Conservation (phyloP, 1,284 basidiomycete species). For the Malassezia restricta region DNA sequence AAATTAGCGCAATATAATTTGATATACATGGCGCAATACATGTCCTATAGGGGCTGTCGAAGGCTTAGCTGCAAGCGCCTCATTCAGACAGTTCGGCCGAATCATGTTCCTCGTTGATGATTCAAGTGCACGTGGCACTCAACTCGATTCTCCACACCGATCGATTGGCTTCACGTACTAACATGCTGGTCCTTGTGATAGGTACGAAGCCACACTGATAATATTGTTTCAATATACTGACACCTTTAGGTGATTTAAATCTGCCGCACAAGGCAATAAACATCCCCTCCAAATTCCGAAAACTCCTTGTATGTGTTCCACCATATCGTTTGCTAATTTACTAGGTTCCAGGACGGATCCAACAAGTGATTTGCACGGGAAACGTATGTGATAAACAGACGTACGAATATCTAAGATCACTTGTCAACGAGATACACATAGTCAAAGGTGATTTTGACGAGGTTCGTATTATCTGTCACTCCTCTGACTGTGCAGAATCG, state of each 20-base stretch:
- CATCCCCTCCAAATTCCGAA: constrained; percentile 89
- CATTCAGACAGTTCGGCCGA: no score
- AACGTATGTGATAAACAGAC: constrained; percentile 97
- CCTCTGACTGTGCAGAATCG: constrained; percentile 48
- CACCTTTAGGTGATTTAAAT: constrained; percentile 29
- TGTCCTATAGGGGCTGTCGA: no score
- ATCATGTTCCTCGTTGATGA: no score
- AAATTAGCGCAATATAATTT: no score
- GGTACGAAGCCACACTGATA: constrained; percentile 11
- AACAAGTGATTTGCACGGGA: constrained; percentile 93
- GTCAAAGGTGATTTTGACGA: constrained; percentile 94
- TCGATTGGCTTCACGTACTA: no score
- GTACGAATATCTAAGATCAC: constrained; percentile 89
- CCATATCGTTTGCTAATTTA: background rate
- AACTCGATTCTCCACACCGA: no score
- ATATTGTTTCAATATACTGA: background rate
- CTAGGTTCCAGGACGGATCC: constrained; percentile 72
- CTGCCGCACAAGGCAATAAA: constrained; percentile 56
- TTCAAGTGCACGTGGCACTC: no score
- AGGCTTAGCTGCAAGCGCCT: no score
- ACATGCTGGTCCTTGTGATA: constrained; percentile 38
- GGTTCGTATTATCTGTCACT: constrained; percentile 49
- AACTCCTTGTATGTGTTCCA: constrained; percentile 57
- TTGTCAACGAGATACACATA: constrained; percentile 83
- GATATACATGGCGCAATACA: no score